phyloP scores from a whole-genome alignment of 1,139 yeast species.

The Protomyces inundatus region DNA sequence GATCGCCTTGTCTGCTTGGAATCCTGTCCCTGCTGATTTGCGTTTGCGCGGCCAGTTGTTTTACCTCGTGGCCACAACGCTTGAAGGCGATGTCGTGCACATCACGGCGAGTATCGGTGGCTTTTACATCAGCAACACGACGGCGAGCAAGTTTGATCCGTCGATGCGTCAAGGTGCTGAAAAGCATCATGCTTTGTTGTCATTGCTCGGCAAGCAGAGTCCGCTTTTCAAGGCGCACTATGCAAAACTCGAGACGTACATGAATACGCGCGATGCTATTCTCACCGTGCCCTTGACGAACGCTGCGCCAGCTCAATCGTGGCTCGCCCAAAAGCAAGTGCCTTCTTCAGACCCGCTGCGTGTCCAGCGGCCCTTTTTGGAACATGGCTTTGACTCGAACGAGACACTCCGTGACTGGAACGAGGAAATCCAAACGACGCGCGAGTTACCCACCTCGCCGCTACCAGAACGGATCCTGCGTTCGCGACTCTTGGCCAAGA shows the following conservation, averaged over 20 bases:
- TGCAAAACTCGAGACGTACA: conserved; percentile 43
- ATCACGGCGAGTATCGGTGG: conserved; percentile 77
- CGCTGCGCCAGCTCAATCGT: conserved; percentile 61
- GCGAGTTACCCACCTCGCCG: conserved; percentile 58
- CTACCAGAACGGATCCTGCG: conserved; percentile 66
- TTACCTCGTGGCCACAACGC: conserved; percentile 67
- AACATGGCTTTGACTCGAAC: conserved; percentile 56
- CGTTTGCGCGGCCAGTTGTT: conserved; percentile 71
- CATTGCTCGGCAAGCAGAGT: conserved; percentile 53
- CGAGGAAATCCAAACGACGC: conserved; percentile 77
- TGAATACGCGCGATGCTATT: conserved; percentile 48
- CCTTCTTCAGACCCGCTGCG: conserved; percentile 56
- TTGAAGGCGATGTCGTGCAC: conserved; percentile 73
- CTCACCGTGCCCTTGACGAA: conserved; percentile 62
- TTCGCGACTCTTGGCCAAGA: conserved; percentile 67
- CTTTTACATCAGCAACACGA: conserved; percentile 66
- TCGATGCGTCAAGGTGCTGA: conserved; percentile 43
- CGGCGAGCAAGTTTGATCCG: conserved; percentile 68
- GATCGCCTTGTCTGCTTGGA: conserved; percentile 72
- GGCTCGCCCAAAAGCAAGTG: conserved; percentile 50
- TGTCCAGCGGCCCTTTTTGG: conserved; percentile 53
- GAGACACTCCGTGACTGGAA: conserved; percentile 65
- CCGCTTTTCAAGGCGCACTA: conserved; percentile 47
- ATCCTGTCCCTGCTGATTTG: conserved; percentile 67
- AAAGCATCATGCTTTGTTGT: conserved; percentile 47